phyloP scores from a whole-genome alignment of 2,329 filamentous ascomycete species.

The Myrmaecium sp. region DNA sequence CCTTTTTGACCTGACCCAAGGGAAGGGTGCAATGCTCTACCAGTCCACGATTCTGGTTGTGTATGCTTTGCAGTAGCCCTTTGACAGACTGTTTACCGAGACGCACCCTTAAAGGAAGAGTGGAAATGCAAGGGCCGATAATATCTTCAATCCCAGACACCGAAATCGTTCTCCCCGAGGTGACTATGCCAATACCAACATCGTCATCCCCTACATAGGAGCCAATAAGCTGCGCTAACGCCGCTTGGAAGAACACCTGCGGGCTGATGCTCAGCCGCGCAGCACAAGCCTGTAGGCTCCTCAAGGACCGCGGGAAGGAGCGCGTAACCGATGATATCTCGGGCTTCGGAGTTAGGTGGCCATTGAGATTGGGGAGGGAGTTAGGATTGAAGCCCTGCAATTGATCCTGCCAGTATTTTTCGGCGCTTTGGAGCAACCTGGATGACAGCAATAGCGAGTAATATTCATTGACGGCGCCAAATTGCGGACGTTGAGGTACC shows the following conservation, averaged over 20 bases:
- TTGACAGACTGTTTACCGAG: slow-evolving; percentile 32
- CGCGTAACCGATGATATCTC: slow-evolving; percentile 1
- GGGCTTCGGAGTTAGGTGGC: slow-evolving; percentile 9
- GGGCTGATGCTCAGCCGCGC: slow-evolving; percentile 34
- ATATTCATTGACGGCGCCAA: slow-evolving; percentile 39
- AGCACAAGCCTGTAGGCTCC: slow-evolving; percentile 19
- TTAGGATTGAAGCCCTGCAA: slow-evolving; percentile 40
- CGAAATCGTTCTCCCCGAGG: slow-evolving; percentile 64
- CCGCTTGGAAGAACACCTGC: slow-evolving; percentile 62
- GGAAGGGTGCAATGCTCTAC: slow-evolving; percentile 48
- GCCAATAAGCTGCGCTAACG: slow-evolving; percentile 47
- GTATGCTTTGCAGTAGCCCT: slow-evolving; percentile 47
- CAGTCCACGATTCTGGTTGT: slow-evolving; percentile 46
- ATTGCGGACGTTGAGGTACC: slow-evolving; percentile 35
- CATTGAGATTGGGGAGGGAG: slow-evolving; percentile 42
- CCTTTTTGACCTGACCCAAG: slow-evolving; percentile 51
- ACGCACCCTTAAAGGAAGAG: slow-evolving; percentile 50
- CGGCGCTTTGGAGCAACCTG: slow-evolving; percentile 26
- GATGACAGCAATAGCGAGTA: slow-evolving; percentile 17
- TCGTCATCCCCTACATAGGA: slow-evolving; percentile 48
- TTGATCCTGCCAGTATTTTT: slow-evolving; percentile 57
- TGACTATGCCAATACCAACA: slow-evolving; percentile 59
- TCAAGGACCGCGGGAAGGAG: background rate
- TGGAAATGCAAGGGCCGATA: slow-evolving; percentile 64
- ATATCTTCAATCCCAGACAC: slow-evolving; percentile 53